A percentile compares a stretch with the other conserved stretches of the same genome.
phyloP scores from a whole-genome alignment of 805 yeast species.

The Saccharomycopsis oosterbeekiorum region DNA sequence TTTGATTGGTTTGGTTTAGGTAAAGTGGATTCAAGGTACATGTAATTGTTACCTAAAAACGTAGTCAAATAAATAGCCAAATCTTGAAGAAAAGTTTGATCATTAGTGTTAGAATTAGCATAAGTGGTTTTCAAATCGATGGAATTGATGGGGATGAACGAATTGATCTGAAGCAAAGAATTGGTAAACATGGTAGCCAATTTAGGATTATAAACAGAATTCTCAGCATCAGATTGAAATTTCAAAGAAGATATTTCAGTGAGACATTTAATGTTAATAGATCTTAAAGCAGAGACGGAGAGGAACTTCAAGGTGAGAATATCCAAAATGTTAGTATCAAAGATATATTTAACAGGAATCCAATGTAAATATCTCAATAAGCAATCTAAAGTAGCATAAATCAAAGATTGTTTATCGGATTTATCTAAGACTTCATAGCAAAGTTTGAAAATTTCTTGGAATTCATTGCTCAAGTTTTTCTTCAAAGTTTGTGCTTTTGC shows the following conservation, averaged over 20 bases:
- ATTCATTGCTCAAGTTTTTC: conserved; percentile 77
- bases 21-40: conserved; percentile 39
- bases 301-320: conserved; percentile 69
- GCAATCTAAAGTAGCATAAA: conserved; percentile 75
- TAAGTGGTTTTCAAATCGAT: conserved; percentile 60
- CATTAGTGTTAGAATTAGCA: conserved; percentile 63
- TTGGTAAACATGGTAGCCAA: conserved; percentile 62
- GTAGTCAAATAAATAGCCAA: conserved; percentile 88
- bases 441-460: conserved; percentile 83
- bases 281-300: conserved; percentile 68
- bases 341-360: conserved; percentile 87
- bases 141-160: conserved; percentile 62
- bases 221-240: conserved; percentile 37
- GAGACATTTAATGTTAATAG: conserved; percentile 79
- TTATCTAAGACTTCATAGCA: conserved; percentile 91
- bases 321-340: conserved; percentile 73
- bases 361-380: conserved; percentile 81
- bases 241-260: conserved; percentile 77
- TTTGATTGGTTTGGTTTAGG: not conserved
- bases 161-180: conserved; percentile 59
- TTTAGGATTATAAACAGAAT: conserved; percentile 34
- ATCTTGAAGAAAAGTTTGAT: conserved; percentile 92
- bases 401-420: conserved; percentile 73
- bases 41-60: conserved; percentile 65
- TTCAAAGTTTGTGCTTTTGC: conserved; percentile 82